Evolutionary conservation across 352 stramenopile genomes (phyloP).

Genomic region (Phytophthora uliginosa): DNA sequence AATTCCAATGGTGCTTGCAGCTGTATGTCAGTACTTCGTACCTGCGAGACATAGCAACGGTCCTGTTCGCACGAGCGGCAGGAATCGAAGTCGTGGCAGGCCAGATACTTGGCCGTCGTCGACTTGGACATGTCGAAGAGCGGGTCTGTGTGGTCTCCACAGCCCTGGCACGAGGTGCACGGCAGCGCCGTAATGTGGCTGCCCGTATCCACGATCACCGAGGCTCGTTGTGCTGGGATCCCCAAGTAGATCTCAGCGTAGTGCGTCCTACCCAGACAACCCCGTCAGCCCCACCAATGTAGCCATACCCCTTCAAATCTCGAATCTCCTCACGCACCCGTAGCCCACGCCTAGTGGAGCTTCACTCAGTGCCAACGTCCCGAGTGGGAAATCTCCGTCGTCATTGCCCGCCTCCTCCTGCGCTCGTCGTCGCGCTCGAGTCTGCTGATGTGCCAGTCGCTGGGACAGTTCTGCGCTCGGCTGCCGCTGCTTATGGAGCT

Average conservation of each 20-base stretch:
- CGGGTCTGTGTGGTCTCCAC: slow-evolving; percentile 79
- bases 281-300: background rate
- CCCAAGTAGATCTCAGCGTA: slow-evolving; percentile 89
- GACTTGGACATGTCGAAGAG: slow-evolving; percentile 84
- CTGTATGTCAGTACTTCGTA: slow-evolving; percentile 17
- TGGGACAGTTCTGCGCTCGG: slow-evolving; percentile 17
- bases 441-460: slow-evolving; percentile 49
- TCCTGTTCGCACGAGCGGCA: slow-evolving; percentile 71
- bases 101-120: slow-evolving; percentile 76
- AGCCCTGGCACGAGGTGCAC: slow-evolving; percentile 73
- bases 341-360: slow-evolving; percentile 74
- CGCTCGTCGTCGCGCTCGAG: slow-evolving; percentile 56
- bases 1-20: background rate
- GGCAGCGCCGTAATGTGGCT: slow-evolving; percentile 86
- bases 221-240: slow-evolving; percentile 82
- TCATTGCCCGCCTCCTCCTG: slow-evolving; percentile 17
- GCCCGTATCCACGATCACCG: slow-evolving; percentile 87
- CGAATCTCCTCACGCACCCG: slow-evolving; percentile 40
- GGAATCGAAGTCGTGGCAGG: slow-evolving; percentile 58
- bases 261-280: slow-evolving; percentile 63
- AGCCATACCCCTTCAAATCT: background rate
- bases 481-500: slow-evolving; percentile 34
- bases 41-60: slow-evolving; percentile 82
- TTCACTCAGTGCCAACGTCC: slow-evolving; percentile 63
- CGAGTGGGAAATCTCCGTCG: slow-evolving; percentile 27